A percentile compares a stretch with the other conserved stretches of the same genome.
Conservation (phyloP, 441 rosid species). For the Brassica balearica region DNA sequence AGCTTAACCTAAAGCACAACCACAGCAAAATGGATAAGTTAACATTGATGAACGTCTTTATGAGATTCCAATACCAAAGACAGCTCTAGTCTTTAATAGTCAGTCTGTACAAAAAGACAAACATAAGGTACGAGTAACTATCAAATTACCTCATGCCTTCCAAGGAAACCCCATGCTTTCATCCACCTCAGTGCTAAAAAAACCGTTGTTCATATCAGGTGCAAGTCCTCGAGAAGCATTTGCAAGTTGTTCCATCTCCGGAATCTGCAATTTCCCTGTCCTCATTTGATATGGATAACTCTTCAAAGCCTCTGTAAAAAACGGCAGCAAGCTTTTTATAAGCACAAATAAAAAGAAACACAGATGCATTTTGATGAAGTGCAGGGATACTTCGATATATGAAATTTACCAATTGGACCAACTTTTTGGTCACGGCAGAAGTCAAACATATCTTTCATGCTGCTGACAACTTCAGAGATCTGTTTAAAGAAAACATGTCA, state of each 20-base stretch:
- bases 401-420: constrained; percentile 80
- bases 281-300: constrained; percentile 68
- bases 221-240: constrained; percentile 77
- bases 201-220: constrained; percentile 67
- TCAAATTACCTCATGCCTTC: constrained; percentile 62
- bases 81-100: constrained; percentile 34
- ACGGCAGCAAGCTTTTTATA: neutral
- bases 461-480: constrained; percentile 98
- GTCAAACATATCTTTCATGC: constrained; percentile 97
- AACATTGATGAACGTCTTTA: constrained; percentile 23
- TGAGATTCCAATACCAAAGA: constrained; percentile 15
- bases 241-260: constrained; percentile 90
- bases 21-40: constrained; percentile 16
- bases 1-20: constrained; percentile 29
- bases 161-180: constrained; percentile 65
- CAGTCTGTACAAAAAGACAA: constrained; percentile 34
- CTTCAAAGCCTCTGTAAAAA: constrained; percentile 87
- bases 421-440: constrained; percentile 80
- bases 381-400: too few relatives aligned
- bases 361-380: neutral
- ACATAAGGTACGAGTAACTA: constrained; percentile 21
- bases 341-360: constrained; percentile 20
- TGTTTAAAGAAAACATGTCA: constrained; percentile 30
- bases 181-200: constrained; percentile 73
- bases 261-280: constrained; percentile 74